phyloP scores from a whole-genome alignment of 345 rosid species.

The Salix brachista region DNA sequence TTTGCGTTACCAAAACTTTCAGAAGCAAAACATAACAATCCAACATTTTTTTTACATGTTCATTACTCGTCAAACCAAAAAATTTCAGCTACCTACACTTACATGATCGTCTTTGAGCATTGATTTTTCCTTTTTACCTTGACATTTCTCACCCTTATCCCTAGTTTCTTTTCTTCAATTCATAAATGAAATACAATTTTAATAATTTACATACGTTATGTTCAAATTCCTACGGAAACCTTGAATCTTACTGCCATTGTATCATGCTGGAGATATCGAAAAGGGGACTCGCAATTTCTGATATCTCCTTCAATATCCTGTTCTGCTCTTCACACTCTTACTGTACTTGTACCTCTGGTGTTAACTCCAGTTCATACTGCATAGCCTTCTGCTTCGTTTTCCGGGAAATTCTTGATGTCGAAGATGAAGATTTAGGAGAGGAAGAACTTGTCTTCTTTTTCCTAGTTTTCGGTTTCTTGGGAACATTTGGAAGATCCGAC shows the following conservation, averaged over 20 bases:
- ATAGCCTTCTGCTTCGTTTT: constrained; percentile 27
- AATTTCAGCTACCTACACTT: constrained; percentile 7
- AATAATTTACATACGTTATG: constrained; percentile 15
- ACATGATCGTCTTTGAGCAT: not conserved
- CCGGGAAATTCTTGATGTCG: constrained; percentile 32
- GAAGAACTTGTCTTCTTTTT: constrained; percentile 42
- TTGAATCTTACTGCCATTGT: not conserved
- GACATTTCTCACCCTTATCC: not conserved
- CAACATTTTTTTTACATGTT: constrained; percentile 4
- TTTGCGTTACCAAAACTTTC: constrained; percentile 13
- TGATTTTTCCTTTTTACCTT: not conserved
- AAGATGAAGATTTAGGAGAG: constrained; percentile 40
- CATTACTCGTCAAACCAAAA: constrained; percentile 9
- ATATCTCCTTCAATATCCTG: constrained; percentile 3
- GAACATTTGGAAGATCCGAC: constrained; percentile 30
- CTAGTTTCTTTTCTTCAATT: not conserved
- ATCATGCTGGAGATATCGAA: not conserved
- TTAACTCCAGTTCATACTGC: constrained; percentile 21
- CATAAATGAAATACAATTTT: not conserved
- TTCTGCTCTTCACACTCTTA: constrained; percentile 1
- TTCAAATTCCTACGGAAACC: constrained; percentile 1
- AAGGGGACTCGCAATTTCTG: not conserved
- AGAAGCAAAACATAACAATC: constrained; percentile 15
- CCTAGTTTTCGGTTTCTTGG: constrained; percentile 46
- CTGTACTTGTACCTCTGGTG: constrained; percentile 19